These are phyloP conservation scores for Lentinula aciculospora DNA, from an alignment of 768 basidiomycete genomes.

Conservation along the genomic window DNA sequence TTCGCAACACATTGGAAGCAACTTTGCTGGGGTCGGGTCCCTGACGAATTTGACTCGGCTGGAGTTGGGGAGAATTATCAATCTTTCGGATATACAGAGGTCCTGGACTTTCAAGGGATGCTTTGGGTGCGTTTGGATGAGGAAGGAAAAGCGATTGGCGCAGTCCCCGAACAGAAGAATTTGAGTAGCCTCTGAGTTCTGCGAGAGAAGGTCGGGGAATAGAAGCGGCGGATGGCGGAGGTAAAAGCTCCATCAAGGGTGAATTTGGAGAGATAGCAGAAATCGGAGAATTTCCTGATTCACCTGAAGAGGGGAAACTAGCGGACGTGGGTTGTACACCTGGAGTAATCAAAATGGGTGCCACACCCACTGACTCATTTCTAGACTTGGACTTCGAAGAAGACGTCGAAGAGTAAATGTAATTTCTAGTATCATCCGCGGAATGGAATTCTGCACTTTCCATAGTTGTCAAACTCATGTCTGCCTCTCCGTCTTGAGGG, in stretches of 20 bases:
- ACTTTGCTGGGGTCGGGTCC: conserved; percentile 6
- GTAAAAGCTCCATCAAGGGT: conserved; percentile 13
- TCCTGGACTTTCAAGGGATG: conserved; percentile 32
- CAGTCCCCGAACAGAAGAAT: conserved; percentile 11
- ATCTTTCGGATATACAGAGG: conserved; percentile 52
- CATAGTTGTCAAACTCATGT: conserved; percentile 4
- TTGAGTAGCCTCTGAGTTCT: conserved; percentile 15
- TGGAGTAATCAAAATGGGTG: neutral
- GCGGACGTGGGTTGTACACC: neutral
- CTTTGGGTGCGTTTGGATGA: conserved; percentile 51
- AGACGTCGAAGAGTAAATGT: neutral
- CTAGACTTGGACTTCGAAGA: neutral
- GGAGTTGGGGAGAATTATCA: conserved; percentile 4
- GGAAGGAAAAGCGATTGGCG: conserved; percentile 44
- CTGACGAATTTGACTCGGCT: conserved; percentile 13
- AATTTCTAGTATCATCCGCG: neutral
- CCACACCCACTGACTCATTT: neutral
- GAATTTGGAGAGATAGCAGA: neutral
- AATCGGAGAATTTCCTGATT: neutral
- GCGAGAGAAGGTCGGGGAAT: conserved; percentile 15
- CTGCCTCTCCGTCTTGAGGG: conserved; percentile 11
- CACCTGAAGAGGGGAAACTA: neutral
- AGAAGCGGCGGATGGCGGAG: conserved; percentile 12
- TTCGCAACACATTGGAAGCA: conserved; percentile 17
- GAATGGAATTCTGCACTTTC: neutral